Percentiles rank a stretch among this genome's conserved stretches.
Evolutionary conservation across 805 yeast genomes (phyloP).

Genomic region (Starmerella lactis-condensi): DNA sequence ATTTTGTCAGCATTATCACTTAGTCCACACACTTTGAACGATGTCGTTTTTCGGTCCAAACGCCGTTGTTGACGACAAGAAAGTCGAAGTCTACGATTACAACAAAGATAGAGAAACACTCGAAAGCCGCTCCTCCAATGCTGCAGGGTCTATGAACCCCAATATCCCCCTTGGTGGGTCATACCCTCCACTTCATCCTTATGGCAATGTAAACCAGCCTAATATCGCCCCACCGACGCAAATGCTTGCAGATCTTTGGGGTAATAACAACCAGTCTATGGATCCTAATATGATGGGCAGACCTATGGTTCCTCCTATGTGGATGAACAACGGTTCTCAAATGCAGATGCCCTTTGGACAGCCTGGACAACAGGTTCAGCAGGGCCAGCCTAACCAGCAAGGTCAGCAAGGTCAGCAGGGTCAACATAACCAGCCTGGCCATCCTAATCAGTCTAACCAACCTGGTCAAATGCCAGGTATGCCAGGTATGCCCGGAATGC

Average conservation of each 20-base stretch:
- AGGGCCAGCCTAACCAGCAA: not conserved
- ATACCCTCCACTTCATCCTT: not conserved
- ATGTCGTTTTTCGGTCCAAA: constrained; percentile 15
- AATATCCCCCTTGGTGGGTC: not conserved
- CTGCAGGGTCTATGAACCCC: constrained; percentile 5
- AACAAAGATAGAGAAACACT: constrained; percentile 12
- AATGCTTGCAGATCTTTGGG: constrained; percentile 13
- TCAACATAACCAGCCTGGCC: not conserved
- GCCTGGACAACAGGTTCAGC: not conserved
- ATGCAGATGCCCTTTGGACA: constrained; percentile 4
- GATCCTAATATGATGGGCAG: not conserved
- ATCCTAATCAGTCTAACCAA: not conserved
- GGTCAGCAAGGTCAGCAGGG: not conserved
- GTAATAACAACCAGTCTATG: constrained; percentile 2
- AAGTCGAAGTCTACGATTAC: constrained; percentile 13
- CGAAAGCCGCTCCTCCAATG: constrained; percentile 6
- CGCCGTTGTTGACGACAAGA: constrained; percentile 14
- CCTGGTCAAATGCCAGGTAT: constrained; percentile 13
- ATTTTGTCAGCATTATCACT: too few species aligned
- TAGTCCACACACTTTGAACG: too few species aligned
- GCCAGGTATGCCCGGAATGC: constrained; percentile 6
- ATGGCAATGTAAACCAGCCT: not conserved
- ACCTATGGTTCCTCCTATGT: not conserved
- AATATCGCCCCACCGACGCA: constrained; percentile 3
- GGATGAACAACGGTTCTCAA: not conserved